Percentiles rank a stretch among this genome's conserved stretches.
These are phyloP conservation scores for Punica granatum DNA, from an alignment of 345 rosid species.

Conservation along the genomic window DNA sequence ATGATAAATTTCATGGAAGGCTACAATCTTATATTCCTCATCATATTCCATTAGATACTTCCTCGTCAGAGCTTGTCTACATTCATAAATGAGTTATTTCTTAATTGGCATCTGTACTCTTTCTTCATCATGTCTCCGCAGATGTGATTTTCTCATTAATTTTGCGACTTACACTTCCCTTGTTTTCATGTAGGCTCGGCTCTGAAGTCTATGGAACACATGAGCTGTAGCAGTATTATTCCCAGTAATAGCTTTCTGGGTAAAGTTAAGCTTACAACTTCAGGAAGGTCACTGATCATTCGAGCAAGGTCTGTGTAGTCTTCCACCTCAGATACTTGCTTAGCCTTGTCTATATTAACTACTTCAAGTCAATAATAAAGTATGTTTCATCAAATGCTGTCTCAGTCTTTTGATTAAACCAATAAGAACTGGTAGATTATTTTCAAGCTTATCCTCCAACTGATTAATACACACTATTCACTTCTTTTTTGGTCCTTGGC, in stretches of 20 bases:
- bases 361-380: background rate
- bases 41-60: background rate
- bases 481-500: background rate
- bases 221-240: background rate
- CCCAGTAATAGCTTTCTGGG: constrained; percentile 1
- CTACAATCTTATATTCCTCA: background rate
- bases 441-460: too few relatives aligned
- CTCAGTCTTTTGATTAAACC: background rate
- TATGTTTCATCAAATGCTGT: background rate
- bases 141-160: background rate
- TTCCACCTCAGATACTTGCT: background rate
- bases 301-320: constrained; percentile 17
- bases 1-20: background rate
- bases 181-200: background rate
- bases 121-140: background rate
- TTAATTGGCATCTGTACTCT: background rate
- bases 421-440: too few relatives aligned
- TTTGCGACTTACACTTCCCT: background rate
- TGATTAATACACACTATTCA: too few relatives aligned
- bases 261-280: constrained; percentile 2
- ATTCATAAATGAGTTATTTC: background rate
- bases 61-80: background rate
- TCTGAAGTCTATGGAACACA: constrained; percentile 12
- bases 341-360: background rate
- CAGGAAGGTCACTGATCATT: constrained; percentile 12